phyloP scores from a whole-genome alignment of 805 yeast genomes.

The Sporopachydermia quercuum region DNA sequence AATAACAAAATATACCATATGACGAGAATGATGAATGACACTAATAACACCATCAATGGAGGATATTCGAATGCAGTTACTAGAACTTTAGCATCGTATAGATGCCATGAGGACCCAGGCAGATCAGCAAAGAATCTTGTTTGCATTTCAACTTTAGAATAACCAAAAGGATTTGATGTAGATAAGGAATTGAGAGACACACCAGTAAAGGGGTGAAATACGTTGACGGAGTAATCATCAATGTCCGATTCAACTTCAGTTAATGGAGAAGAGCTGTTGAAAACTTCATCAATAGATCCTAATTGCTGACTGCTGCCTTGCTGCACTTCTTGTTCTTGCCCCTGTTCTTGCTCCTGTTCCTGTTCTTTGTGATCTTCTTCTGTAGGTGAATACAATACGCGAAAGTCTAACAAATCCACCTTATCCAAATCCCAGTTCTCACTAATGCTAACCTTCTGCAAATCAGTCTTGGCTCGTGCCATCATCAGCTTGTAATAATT shows the following conservation, averaged over 20 bases:
- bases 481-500: neutral
- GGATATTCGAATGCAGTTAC: neutral
- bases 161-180: neutral
- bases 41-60: neutral
- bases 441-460: neutral
- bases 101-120: neutral
- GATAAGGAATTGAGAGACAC: neutral
- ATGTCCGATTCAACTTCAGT: neutral
- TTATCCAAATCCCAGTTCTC: neutral
- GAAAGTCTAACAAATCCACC: neutral
- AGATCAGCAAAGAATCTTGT: neutral
- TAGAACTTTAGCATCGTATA: neutral
- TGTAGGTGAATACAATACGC: neutral
- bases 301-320: no score
- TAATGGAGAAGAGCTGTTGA: neutral
- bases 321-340: neutral
- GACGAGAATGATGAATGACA: neutral
- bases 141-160: neutral
- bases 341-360: neutral
- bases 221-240: no score
- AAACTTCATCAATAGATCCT: no score
- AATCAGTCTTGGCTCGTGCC: neutral
- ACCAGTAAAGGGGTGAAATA: no score
- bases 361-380: neutral
- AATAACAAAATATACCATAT: constrained; percentile 1